These are phyloP conservation scores for Juncus inflexus DNA, from an alignment of 176 grass and related monocot genomes.

Conservation along the genomic window DNA sequence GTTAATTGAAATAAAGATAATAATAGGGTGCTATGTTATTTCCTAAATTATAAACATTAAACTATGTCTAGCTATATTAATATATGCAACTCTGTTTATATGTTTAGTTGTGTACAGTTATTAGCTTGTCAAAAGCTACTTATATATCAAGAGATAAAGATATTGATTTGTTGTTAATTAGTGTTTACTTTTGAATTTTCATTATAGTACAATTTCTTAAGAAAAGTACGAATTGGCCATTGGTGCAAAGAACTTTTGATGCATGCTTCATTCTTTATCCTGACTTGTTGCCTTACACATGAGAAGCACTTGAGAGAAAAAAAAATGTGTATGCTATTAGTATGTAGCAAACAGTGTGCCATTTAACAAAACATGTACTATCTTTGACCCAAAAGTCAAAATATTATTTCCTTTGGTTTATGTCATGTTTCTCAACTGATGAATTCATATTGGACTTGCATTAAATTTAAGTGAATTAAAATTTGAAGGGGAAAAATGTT, in stretches of 20 bases:
- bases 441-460: not conserved
- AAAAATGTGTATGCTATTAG: not conserved
- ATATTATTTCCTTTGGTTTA: not conserved
- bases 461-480: no score
- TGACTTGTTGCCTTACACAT: constrained; percentile 31
- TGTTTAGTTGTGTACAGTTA: not conserved
- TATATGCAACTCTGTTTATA: no score
- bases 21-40: not conserved
- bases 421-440: not conserved
- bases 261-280: constrained; percentile 13
- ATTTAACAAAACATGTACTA: not conserved
- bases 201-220: not conserved
- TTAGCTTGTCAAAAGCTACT: constrained; percentile 5
- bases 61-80: not conserved
- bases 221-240: not conserved
- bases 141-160: constrained; percentile 14
- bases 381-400: constrained; percentile 14
- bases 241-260: constrained; percentile 23
- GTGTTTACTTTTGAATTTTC: not conserved
- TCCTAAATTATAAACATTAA: not conserved
- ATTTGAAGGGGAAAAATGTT: no score
- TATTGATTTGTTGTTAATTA: constrained; percentile 8
- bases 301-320: constrained; percentile 18
- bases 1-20: not conserved
- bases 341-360: constrained; percentile 14